Percentiles rank a stretch among this genome's conserved stretches.
phyloP scores from a whole-genome alignment of 345 rosid genomes.

The Sisymbrium irio region DNA sequence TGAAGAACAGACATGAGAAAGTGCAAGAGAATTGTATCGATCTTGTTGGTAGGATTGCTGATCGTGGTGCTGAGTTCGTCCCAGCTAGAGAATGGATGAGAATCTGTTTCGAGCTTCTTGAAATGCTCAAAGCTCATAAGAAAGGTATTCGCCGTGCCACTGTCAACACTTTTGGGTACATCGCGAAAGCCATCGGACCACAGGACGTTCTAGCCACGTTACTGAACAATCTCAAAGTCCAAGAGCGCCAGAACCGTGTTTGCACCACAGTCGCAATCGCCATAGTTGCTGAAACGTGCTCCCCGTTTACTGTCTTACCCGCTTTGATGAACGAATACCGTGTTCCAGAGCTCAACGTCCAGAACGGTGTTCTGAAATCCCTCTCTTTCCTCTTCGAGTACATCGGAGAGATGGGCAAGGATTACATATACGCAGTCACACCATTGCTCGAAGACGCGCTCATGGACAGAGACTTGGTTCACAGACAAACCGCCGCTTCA shows the following conservation, averaged over 20 bases:
- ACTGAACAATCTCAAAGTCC: constrained; percentile 96
- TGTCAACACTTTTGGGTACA: constrained; percentile 95
- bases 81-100: constrained; percentile 99
- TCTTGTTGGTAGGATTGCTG: constrained; percentile 98
- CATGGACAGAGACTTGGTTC: constrained; percentile 96
- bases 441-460: constrained; percentile 98
- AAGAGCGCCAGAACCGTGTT: constrained; percentile 98
- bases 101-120: constrained; percentile 96
- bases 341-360: constrained; percentile 97
- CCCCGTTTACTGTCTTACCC: constrained; percentile 92
- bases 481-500: constrained; percentile 98
- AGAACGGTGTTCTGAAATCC: constrained; percentile 95
- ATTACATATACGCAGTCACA: constrained; percentile 96
- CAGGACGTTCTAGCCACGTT: constrained; percentile 97
- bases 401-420: constrained; percentile 99
- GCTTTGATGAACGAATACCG: constrained; percentile 98
- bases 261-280: constrained; percentile 99
- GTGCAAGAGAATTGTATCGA: constrained; percentile 99
- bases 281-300: constrained; percentile 96
- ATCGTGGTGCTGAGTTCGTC: constrained; percentile 99
- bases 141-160: constrained; percentile 98
- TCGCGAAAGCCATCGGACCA: constrained; percentile 99
- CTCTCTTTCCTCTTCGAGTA: constrained; percentile 94
- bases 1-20: constrained; percentile 99
- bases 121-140: constrained; percentile 99